Percentiles rank a stretch among this genome's conserved stretches.
phyloP scores from a whole-genome alignment of 106 monocot species.

The Allium cepa region DNA sequence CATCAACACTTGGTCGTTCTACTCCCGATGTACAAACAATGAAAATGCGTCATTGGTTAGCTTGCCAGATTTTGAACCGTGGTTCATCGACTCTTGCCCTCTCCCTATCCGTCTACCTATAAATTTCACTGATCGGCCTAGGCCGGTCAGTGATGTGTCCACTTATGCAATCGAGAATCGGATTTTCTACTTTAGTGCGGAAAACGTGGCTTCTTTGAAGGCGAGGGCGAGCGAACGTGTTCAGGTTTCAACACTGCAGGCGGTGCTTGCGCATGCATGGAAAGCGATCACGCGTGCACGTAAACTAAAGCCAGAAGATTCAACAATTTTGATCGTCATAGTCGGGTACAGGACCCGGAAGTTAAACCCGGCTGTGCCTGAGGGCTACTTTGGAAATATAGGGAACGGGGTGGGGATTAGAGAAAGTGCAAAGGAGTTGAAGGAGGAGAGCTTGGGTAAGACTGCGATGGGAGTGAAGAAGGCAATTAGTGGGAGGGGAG shows the following conservation, averaged over 20 bases:
- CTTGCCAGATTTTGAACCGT: no score
- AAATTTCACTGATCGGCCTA: no score
- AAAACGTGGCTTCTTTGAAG: no score
- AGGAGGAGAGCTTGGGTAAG: slow-evolving; percentile 36
- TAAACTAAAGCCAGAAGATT: slow-evolving; percentile 11
- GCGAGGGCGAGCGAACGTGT: no score
- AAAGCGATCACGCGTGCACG: slow-evolving; percentile 37
- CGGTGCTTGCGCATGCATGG: slow-evolving; percentile 47
- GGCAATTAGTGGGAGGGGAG: slow-evolving; percentile 22
- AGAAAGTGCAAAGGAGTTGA: slow-evolving; percentile 31
- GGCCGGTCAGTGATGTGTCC: no score
- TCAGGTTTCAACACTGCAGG: slow-evolving; percentile 32
- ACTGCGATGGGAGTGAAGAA: slow-evolving; percentile 24
- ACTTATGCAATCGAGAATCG: no score
- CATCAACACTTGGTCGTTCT: no score
- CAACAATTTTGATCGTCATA: slow-evolving; percentile 13
- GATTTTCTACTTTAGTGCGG: no score
- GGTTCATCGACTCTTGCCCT: no score
- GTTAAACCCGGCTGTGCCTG: slow-evolving; percentile 21
- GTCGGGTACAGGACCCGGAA: slow-evolving; percentile 34
- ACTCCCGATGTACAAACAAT: no score
- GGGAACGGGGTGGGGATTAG: slow-evolving; percentile 12
- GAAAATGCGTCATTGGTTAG: no score
- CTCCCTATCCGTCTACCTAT: no score
- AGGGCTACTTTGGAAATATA: slow-evolving; percentile 57